A percentile compares a stretch with the other conserved stretches of the same genome.
Evolutionary conservation across 148 eudicot species (phyloP).

Genomic region (Chenopodium quinoa): DNA sequence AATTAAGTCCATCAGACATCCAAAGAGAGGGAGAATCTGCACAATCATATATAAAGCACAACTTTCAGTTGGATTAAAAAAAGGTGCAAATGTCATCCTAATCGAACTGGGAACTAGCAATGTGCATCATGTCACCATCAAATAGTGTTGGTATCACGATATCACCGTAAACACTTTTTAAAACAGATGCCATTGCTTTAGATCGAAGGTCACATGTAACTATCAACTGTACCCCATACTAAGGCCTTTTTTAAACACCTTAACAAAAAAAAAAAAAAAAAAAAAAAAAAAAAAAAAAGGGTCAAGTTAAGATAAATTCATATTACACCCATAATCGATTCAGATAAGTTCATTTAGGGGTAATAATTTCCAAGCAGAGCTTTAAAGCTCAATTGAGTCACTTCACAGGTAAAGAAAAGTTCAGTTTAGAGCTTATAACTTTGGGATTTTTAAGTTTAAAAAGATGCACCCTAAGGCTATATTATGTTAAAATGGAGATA

Average conservation of each 20-base stretch:
- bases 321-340: neutral
- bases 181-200: neutral
- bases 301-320: neutral
- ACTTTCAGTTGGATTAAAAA: slow-evolving; percentile 1
- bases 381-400: no score
- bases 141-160: neutral
- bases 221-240: neutral
- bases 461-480: neutral
- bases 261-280: no score
- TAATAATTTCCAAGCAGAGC: neutral
- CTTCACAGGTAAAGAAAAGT: neutral
- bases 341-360: neutral
- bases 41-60: slow-evolving; percentile 22
- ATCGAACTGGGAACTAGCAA: neutral
- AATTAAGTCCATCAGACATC: slow-evolving; percentile 72
- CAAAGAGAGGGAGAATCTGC: slow-evolving; percentile 72
- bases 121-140: neutral
- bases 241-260: neutral
- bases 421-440: neutral
- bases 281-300: no score
- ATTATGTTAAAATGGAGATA: neutral
- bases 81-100: neutral
- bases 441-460: neutral
- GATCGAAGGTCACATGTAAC: neutral
- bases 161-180: neutral